These are phyloP conservation scores for Candida maris DNA, from an alignment of 805 yeast species.

Conservation along the genomic window DNA sequence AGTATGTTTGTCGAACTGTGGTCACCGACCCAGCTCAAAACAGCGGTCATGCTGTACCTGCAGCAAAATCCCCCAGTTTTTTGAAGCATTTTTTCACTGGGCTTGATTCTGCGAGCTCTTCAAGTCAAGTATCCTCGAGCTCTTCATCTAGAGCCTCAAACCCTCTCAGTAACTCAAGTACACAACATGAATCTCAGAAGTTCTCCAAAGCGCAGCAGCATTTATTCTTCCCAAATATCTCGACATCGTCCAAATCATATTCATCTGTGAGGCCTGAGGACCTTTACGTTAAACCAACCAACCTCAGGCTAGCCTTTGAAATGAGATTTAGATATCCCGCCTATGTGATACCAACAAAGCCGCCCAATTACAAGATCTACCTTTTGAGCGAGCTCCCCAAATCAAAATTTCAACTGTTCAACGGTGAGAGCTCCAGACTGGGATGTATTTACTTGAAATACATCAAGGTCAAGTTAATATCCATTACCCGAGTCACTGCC, in stretches of 20 bases:
- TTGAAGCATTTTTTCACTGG: constrained; percentile 28
- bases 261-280: constrained; percentile 12
- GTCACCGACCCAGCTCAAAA: constrained; percentile 1
- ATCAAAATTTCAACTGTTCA: constrained; percentile 29
- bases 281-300: constrained; percentile 29
- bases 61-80: constrained; percentile 24
- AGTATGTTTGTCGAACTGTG: constrained; percentile 4
- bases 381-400: constrained; percentile 22
- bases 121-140: constrained; percentile 10
- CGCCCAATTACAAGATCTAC: constrained; percentile 23
- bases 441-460: constrained; percentile 43
- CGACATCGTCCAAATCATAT: constrained; percentile 5
- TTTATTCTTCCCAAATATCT: constrained; percentile 1
- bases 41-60: constrained; percentile 4
- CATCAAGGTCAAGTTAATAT: constrained; percentile 31
- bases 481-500: constrained; percentile 28
- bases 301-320: constrained; percentile 44
- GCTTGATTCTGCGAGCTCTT: constrained; percentile 6
- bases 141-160: constrained; percentile 13
- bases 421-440: constrained; percentile 44
- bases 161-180: constrained; percentile 2
- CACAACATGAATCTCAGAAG: constrained; percentile 8
- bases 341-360: constrained; percentile 41
- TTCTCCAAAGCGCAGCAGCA: background rate
- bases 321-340: constrained; percentile 47